Base-by-base conservation (phyloP, 2,329 filamentous ascomycete genomes). In the Venturia carpophila region DNA sequence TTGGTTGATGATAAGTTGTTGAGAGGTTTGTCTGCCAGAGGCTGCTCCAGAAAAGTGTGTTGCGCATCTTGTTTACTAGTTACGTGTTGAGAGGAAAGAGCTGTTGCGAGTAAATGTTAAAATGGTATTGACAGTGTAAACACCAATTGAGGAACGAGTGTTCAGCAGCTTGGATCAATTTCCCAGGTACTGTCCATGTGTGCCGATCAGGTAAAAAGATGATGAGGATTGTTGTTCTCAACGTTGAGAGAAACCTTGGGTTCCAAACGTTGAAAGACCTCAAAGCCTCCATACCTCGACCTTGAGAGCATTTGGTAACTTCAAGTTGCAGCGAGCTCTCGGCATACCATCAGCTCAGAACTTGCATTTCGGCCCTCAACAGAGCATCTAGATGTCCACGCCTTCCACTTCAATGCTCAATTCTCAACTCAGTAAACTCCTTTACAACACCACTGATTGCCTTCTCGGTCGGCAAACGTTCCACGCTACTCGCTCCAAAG, bases 401-500 rank as follows among this genome's bases (percentile, higher is more conserved):
- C 24, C 47, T 10, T 4, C 21, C 21, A 27, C 24, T 27, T 52
- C 21, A 37, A n/a, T 15, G 52, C 6, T 5, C 10, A 11, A 58
- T 27, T 34, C 60, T 72, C 24, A 76, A 64, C 0, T 64, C 70
- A 69, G 85, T 86, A 71, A 86, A 87, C 19, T 77, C 75, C 68
- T 77, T 79, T 4, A 82, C 83, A 55, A 83, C 83, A 63, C 80
- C 79, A 62, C 79, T 83, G 65, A 90, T 88, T 0, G 87, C 87
- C 66, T 82, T 76, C 71, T 89, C 87, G 13, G 89, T 87, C 0
- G 87, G 87, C 67, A 89, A 73, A 55, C 87, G 77, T 74, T 90
- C 87, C 83, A 90, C 87, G 64, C 83, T 85, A 67, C 85, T 88
- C 13, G 87, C 87, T 0, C 87, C 87, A 69, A 85, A 89, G 73